Evolutionary conservation across 2,329 filamentous ascomycete genomes (phyloP), one percentile per base, ranked within the genome.

Genomic region (Sclerotinia nivalis): DNA sequence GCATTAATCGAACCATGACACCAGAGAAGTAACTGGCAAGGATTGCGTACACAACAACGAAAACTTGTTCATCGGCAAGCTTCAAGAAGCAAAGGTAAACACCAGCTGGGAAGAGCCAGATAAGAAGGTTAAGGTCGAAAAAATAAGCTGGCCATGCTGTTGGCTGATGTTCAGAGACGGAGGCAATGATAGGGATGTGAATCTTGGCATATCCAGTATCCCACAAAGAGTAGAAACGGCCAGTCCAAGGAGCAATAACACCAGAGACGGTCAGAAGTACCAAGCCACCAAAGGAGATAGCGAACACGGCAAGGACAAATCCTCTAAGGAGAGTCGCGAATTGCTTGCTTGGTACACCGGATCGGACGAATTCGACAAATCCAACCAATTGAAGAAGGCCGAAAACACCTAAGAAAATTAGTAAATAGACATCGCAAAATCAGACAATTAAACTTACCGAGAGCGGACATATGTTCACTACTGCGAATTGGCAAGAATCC

Each of bases 141-240:
- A 99, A 99, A 86, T 97, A 99, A 22, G 96, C 93, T 2, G 96
- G 96, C 96, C 96, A 99, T 56, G 96, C 96, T 50, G 96, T 99
- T 68, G 96, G 96, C 83, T 99, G 96, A 84, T 99, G 96, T 83
- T 99, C 96, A 1, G 96, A 99, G 60, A 99, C 96, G n/a, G 96
- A 99, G 4, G 96, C 96, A 80, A 99, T 99, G 79, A 99, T 99
- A 72, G 96, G 96, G 79, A 99, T 99, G 79, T 99, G 96, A 73
- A 98, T 96, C 86, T 99, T 99, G 77, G 96, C 96, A 79, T 99
- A 99, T 76, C 93, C 91, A 8, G 96, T 99, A 80, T 99, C 96
- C 93, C 95, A 99, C 45, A 99, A 89, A 31, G 96, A 99, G 84
- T 99, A 99, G 87, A 99, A 99, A 77, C 96, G 94, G 73, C 96